Percentiles rank a stretch among this genome's conserved stretches.
Conservation (phyloP, 2,329 filamentous ascomycete species). For the Epichloe aotearoae region DNA sequence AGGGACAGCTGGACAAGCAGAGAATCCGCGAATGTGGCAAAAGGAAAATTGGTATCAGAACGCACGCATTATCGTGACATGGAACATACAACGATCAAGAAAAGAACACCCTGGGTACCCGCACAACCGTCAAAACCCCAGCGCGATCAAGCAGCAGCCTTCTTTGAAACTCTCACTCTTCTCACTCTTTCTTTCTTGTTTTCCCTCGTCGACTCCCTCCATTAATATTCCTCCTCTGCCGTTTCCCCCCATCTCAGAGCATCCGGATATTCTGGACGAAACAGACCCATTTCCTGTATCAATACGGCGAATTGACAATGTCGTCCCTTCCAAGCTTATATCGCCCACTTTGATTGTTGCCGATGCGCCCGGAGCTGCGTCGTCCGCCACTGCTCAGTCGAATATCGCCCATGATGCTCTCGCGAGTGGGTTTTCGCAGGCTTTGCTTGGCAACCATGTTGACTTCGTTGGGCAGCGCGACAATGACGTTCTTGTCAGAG, state of each 20-base stretch:
- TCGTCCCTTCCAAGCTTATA: constrained; percentile 71
- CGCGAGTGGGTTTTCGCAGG: constrained; percentile 76
- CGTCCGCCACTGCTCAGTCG: constrained; percentile 33
- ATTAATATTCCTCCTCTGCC: neutral
- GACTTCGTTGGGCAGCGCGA: constrained; percentile 91
- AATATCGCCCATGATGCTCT: constrained; percentile 68
- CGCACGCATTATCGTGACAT: too few species aligned
- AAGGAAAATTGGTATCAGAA: too few species aligned
- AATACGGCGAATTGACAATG: constrained; percentile 62
- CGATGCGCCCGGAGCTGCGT: constrained; percentile 37
- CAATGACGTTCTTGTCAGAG: constrained; percentile 94
- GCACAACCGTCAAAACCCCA: too few species aligned
- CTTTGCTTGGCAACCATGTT: constrained; percentile 89
- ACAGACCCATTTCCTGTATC: constrained; percentile 6
- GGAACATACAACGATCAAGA: too few species aligned
- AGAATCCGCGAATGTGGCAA: too few species aligned
- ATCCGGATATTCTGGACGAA: too few species aligned
- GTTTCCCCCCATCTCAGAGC: neutral
- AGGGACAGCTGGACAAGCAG: too few species aligned
- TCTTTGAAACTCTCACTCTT: too few species aligned
- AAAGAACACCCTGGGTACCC: too few species aligned
- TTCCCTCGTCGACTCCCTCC: too few species aligned
- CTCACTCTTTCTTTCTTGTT: too few species aligned
- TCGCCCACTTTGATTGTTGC: constrained; percentile 40
- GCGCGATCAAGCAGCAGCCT: too few species aligned